Conservation (phyloP, 2,329 filamentous ascomycete genomes). For the Diaporthe amygdali region DNA sequence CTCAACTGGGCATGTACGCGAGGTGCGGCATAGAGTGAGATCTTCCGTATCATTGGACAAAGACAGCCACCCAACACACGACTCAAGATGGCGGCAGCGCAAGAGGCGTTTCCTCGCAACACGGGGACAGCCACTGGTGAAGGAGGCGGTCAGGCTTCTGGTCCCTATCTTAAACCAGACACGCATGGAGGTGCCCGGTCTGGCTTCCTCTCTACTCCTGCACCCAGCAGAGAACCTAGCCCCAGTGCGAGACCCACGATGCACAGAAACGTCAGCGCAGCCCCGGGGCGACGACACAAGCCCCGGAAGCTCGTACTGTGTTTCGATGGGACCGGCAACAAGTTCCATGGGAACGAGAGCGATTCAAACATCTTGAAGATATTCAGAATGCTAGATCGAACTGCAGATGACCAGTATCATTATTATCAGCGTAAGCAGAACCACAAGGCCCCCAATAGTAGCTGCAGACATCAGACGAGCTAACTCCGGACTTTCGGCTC, state of each 20-base stretch:
- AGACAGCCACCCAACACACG: neutral
- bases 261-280: neutral
- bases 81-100: neutral
- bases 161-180: neutral
- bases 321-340: slow-evolving; percentile 69
- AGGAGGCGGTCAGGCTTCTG: neutral
- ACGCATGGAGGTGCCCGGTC: neutral
- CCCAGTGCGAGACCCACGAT: neutral
- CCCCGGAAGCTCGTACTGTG: slow-evolving; percentile 61
- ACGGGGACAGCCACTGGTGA: neutral
- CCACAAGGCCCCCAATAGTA: neutral
- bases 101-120: neutral
- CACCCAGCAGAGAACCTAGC: neutral
- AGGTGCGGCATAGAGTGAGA: neutral
- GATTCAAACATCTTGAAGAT: slow-evolving; percentile 74
- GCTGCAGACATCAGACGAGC: neutral
- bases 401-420: slow-evolving; percentile 64
- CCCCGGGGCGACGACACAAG: slow-evolving; percentile 15
- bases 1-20: neutral
- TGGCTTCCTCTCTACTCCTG: neutral
- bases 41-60: neutral
- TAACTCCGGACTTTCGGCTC: neutral
- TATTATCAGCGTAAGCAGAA: slow-evolving; percentile 63
- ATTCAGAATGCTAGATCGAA: slow-evolving; percentile 71
- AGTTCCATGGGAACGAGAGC: slow-evolving; percentile 66